A percentile compares a stretch with the other conserved stretches of the same genome.
Evolutionary conservation across 306 rosid genomes (phyloP).

Genomic region (Medicago lupulina): DNA sequence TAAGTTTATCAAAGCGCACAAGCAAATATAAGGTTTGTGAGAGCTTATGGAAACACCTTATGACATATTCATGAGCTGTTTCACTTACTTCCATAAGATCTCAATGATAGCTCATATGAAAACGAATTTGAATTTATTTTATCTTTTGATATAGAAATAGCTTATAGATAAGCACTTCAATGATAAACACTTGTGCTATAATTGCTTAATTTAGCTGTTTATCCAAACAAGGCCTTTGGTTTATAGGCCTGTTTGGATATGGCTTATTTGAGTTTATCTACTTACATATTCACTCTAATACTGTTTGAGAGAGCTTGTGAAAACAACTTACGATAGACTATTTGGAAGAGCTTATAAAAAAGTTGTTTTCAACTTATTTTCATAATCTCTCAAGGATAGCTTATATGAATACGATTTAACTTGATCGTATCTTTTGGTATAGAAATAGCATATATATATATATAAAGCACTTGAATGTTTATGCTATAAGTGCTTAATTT

Average conservation of each 20-base stretch:
- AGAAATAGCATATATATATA: background rate
- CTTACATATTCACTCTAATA: background rate
- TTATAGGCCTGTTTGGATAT: background rate
- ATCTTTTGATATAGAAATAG: too few relatives aligned
- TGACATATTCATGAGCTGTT: too few relatives aligned
- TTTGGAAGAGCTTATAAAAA: background rate
- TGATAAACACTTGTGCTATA: too few relatives aligned
- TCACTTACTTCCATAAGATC: too few relatives aligned
- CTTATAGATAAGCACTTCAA: too few relatives aligned
- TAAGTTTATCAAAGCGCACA: background rate
- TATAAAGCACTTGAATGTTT: background rate
- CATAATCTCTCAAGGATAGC: background rate
- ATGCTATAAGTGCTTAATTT: background rate
- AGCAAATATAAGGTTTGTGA: too few relatives aligned
- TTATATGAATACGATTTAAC: background rate
- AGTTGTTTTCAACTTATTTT: background rate
- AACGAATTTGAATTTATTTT: too few relatives aligned
- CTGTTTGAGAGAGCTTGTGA: background rate
- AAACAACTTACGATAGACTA: background rate
- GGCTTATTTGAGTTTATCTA: background rate
- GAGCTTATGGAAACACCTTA: too few relatives aligned
- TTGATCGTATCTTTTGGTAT: too few relatives aligned
- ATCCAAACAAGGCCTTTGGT: too few relatives aligned
- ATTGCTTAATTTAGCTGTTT: too few relatives aligned
- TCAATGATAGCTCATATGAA: too few relatives aligned